Evolutionary conservation across 257 asterid genomes (phyloP).

Genomic region (Cruciata laevipes): DNA sequence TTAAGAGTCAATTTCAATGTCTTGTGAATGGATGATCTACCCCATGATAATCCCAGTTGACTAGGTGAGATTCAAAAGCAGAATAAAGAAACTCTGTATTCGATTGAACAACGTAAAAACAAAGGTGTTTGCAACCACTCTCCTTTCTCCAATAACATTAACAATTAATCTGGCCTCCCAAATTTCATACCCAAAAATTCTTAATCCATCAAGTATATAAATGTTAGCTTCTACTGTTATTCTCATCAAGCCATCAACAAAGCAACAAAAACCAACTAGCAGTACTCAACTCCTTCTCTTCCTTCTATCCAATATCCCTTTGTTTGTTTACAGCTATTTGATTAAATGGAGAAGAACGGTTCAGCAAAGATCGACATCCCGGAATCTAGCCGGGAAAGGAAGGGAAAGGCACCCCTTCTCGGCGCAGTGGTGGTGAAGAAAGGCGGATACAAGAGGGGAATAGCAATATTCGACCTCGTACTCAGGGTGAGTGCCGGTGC

Average conservation of each 20-base stretch:
- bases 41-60: constrained; percentile 27
- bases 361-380: constrained; percentile 46
- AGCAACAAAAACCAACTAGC: not conserved
- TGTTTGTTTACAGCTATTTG: not conserved
- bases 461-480: constrained; percentile 64
- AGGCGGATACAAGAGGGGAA: constrained; percentile 41
- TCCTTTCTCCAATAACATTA: constrained; percentile 36
- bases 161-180: not conserved
- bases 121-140: constrained; percentile 36
- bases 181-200: not conserved
- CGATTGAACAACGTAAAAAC: constrained; percentile 14
- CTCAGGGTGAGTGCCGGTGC: constrained; percentile 59
- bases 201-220: constrained; percentile 19
- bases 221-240: constrained; percentile 14
- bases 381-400: constrained; percentile 59
- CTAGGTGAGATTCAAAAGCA: constrained; percentile 19
- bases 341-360: constrained; percentile 45
- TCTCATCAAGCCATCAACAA: constrained; percentile 22
- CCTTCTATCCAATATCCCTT: not conserved
- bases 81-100: constrained; percentile 1
- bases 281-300: not conserved
- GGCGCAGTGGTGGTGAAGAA: constrained; percentile 19
- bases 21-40: constrained; percentile 19
- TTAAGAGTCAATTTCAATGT: not conserved
- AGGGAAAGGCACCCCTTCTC: constrained; percentile 72